A percentile compares a stretch with the other conserved stretches of the same genome.
These are phyloP conservation scores for Apiospora aurea DNA, from an alignment of 2,329 filamentous ascomycete genomes.

Conservation along the genomic window DNA sequence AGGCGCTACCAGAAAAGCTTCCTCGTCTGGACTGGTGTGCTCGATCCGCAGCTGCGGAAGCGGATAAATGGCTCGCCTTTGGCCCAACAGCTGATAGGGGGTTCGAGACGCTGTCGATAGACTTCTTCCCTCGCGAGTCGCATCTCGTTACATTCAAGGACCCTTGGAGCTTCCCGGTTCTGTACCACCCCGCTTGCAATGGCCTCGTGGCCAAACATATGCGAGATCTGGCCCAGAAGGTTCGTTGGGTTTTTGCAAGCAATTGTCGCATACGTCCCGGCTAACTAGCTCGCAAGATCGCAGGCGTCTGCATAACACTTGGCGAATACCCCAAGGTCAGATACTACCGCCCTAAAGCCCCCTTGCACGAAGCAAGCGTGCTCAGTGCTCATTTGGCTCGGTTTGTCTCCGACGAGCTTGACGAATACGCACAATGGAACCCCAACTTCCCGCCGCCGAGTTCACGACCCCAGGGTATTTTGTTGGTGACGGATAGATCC, in stretches of 20 bases:
- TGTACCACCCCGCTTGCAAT: slow-evolving; percentile 93
- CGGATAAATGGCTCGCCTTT: slow-evolving; percentile 76
- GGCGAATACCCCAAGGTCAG: slow-evolving; percentile 93
- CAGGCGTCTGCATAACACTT: slow-evolving; percentile 87
- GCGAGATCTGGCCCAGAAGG: slow-evolving; percentile 87
- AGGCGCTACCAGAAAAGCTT: slow-evolving; percentile 80
- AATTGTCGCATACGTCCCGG: slow-evolving; percentile 6
- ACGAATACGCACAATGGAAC: slow-evolving; percentile 86
- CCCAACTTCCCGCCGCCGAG: slow-evolving; percentile 83
- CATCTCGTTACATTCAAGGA: slow-evolving; percentile 91
- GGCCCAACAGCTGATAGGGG: slow-evolving; percentile 77
- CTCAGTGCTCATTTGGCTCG: slow-evolving; percentile 87
- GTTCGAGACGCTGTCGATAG: slow-evolving; percentile 83
- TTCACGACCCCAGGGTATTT: slow-evolving; percentile 78
- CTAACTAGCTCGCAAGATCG: slow-evolving; percentile 62
- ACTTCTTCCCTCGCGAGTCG: slow-evolving; percentile 91
- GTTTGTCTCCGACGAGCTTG: slow-evolving; percentile 90
- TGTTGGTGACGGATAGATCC: slow-evolving; percentile 88
- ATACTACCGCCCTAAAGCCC: slow-evolving; percentile 80
- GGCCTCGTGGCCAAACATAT: slow-evolving; percentile 82
- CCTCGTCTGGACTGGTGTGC: slow-evolving; percentile 83
- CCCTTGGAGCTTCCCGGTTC: slow-evolving; percentile 91
- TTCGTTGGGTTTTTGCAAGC: slow-evolving; percentile 43
- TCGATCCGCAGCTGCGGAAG: slow-evolving; percentile 73
- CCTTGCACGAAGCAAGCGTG: slow-evolving; percentile 86